phyloP scores from a whole-genome alignment of 345 rosid species.

The Orychophragmus violaceus region DNA sequence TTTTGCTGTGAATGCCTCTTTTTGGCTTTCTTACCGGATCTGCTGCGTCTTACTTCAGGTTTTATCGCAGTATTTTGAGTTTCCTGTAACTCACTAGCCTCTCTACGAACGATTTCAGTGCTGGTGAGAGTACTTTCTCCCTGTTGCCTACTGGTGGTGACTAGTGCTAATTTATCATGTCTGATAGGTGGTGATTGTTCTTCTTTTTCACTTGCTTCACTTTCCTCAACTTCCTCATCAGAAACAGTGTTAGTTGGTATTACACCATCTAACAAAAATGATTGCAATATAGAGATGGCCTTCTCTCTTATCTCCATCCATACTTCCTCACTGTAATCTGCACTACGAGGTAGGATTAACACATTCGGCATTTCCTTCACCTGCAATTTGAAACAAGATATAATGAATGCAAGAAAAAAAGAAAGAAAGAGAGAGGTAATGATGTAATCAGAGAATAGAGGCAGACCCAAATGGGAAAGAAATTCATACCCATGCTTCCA shows the following conservation, averaged over 20 bases:
- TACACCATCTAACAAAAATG: conserved; percentile 72
- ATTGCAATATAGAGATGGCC: conserved; percentile 72
- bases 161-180: conserved; percentile 40
- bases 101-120: conserved; percentile 47
- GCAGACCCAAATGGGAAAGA: background rate
- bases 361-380: conserved; percentile 99
- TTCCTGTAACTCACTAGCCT: conserved; percentile 43
- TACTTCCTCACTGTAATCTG: conserved; percentile 99
- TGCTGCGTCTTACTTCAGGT: conserved; percentile 64
- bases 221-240: conserved; percentile 73
- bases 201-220: conserved; percentile 45
- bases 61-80: conserved; percentile 40
- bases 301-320: conserved; percentile 99
- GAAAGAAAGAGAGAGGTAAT: background rate
- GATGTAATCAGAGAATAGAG: background rate
- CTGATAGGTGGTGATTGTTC: conserved; percentile 38
- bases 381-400: conserved; percentile 31
- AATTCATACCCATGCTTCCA: conserved; percentile 98
- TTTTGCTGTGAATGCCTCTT: conserved; percentile 84
- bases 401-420: background rate
- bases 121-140: conserved; percentile 44
- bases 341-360: conserved; percentile 92
- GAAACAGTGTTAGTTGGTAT: conserved; percentile 67
- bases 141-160: conserved; percentile 43
- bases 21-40: conserved; percentile 93